phyloP scores from a whole-genome alignment of 306 rosid genomes.

The Inga oerstediana region DNA sequence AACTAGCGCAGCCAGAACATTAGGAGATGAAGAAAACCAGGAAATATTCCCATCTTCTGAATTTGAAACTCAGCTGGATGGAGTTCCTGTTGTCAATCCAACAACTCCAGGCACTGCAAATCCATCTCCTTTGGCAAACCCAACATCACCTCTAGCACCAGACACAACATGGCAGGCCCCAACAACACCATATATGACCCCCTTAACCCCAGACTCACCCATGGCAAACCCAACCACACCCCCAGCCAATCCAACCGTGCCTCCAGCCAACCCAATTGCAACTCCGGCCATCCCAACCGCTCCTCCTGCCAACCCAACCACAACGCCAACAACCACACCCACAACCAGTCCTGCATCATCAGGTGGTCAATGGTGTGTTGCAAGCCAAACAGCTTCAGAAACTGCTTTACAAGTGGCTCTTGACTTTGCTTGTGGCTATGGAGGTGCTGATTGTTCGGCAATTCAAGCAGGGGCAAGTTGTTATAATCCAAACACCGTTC shows the following conservation, averaged over 20 bases:
- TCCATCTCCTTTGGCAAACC: slow-evolving; percentile 50
- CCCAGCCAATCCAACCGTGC: slow-evolving; percentile 32
- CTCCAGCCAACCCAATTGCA: slow-evolving; percentile 38
- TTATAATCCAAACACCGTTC: slow-evolving; percentile 75
- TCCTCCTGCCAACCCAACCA: slow-evolving; percentile 30
- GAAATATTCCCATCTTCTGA: slow-evolving; percentile 52
- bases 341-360: slow-evolving; percentile 42
- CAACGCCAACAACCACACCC: slow-evolving; percentile 40
- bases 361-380: slow-evolving; percentile 89
- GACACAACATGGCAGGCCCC: slow-evolving; percentile 41
- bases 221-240: slow-evolving; percentile 30
- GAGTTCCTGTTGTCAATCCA: slow-evolving; percentile 74
- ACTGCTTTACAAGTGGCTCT: slow-evolving; percentile 90
- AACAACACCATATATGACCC: slow-evolving; percentile 31
- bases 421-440: slow-evolving; percentile 98
- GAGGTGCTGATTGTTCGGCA: slow-evolving; percentile 87
- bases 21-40: slow-evolving; percentile 46
- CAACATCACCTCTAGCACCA: slow-evolving; percentile 57
- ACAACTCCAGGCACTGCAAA: slow-evolving; percentile 62
- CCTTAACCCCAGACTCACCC: slow-evolving; percentile 35
- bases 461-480: slow-evolving; percentile 75
- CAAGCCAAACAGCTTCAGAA: slow-evolving; percentile 72
- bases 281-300: slow-evolving; percentile 41
- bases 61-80: slow-evolving; percentile 47
- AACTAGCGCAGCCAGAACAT: slow-evolving; percentile 44